Evolutionary conservation across 441 rosid genomes (phyloP), one percentile per base, ranked within the genome.

Genomic region (Breynia disticha): DNA sequence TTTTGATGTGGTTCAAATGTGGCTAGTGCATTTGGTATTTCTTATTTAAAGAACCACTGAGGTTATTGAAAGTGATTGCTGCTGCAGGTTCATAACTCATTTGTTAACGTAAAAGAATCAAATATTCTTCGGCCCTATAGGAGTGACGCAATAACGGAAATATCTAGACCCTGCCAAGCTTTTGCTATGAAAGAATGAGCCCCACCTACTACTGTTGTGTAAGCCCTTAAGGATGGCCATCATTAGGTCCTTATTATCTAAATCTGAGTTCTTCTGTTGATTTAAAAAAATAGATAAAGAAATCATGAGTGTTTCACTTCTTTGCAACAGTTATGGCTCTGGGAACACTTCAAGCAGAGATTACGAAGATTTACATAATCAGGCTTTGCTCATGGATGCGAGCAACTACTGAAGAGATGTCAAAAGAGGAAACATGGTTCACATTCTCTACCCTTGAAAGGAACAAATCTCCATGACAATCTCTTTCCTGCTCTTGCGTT

Each of bases 341-440:
- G 54, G 76, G 86, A 72, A 66, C 80, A 16, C 75, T 86, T 62
- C 88, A 83, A 63, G 82, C 82, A n/a, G 98, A 86, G 80, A 72
- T 88, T 62, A 79, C 81, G 35, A 93, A 84, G 78, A 81, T 81
- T 69, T 88, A 86, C 72, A 80, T 84, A 56, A 62, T 77, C 59
- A 80, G 97, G 76, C 84, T 93, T 56, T 93, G 98, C 77, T 84
- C 96, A 39, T 93, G 97, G 97, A 82, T 93, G 97, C 76, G 95
- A 66, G 76, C 70, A 50, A 78, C 86, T 24, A 77, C 82, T 7
- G 97, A 86, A 56, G 81, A 65, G 63, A 71, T 86, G 64, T 77
- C 93, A 16, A 81, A 76, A 73, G 93, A 82, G 53, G 97, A 93
- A 74, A 80, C 84, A 22, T 93, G 97, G 97, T 56, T 86, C 55